These are phyloP conservation scores for Boletus rex-veris DNA, from an alignment of 768 basidiomycete genomes.

Conservation along the genomic window DNA sequence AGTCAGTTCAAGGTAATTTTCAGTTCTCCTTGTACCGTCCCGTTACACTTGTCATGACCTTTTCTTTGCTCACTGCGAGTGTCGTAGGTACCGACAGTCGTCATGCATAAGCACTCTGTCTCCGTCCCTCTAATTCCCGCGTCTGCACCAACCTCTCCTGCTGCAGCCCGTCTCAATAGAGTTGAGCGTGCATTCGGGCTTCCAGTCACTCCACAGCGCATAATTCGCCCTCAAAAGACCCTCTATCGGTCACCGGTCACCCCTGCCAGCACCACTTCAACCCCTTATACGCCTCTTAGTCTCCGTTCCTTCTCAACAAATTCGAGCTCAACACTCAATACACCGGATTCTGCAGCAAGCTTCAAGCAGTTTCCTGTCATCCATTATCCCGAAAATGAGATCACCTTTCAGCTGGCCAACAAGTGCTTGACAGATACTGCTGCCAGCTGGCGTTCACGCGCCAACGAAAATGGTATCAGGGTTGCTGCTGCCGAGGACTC, in stretches of 20 bases:
- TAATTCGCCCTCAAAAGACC: conserved; percentile 42
- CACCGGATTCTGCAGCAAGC: conserved; percentile 44
- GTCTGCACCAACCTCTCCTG: conserved; percentile 45
- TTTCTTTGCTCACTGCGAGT: conserved; percentile 8
- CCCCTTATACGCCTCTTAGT: conserved; percentile 70
- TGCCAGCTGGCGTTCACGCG: conserved; percentile 68
- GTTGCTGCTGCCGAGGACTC: conserved; percentile 44
- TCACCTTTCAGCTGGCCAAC: conserved; percentile 32
- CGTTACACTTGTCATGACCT: background rate
- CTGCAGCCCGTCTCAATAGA: conserved; percentile 34
- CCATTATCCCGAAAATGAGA: conserved; percentile 43
- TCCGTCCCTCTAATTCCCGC: conserved; percentile 34
- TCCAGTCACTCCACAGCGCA: conserved; percentile 67
- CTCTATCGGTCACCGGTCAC: conserved; percentile 57
- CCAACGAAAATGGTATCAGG: conserved; percentile 69
- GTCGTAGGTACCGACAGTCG: conserved; percentile 14
- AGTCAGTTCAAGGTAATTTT: conserved; percentile 21
- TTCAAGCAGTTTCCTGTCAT: conserved; percentile 42
- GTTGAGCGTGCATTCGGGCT: conserved; percentile 29
- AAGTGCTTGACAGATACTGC: conserved; percentile 57
- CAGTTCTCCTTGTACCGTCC: background rate
- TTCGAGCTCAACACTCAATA: conserved; percentile 51
- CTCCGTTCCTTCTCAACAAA: conserved; percentile 58
- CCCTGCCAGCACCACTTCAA: conserved; percentile 47
- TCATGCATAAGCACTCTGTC: conserved; percentile 31